Evolutionary conservation across 805 yeast genomes (phyloP), one percentile per base, ranked within the genome.

Genomic region (Yarrowia sp.): DNA sequence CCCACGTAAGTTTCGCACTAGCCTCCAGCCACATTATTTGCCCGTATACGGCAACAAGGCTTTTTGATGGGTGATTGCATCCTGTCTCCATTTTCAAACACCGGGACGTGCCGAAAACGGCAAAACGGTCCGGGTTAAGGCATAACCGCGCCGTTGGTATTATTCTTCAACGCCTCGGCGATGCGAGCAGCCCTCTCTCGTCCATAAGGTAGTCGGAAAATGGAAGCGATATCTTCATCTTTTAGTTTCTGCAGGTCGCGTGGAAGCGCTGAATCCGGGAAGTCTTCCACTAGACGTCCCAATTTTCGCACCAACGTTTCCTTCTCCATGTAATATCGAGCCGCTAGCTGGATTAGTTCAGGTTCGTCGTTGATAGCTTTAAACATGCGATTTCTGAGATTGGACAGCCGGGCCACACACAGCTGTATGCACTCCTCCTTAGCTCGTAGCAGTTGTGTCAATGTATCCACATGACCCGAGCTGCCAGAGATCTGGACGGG

Each of bases 321-420:
- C 38, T 47, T 47, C 10, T 47, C 53, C 53, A 47, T 47, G 53
- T 47, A 47, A 18, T 47, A 47, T 13, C 53, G 31, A 38, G 53
- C 53, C 10, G 53, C 53, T 32, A 47, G 53, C 53, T 13, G 22
- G 39, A 32, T 32, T 33, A 47, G 39, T 13, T 32, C 22, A 32
- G 53, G 39, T 17, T 47, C 53, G 38, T 47, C 28, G 53, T 47
- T 47, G 53, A 47, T 47, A 14, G 53, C 53, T 22, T 32, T 32
- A 38, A 47, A 47, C 53, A 47, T 47, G n/a, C 28, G 10, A 8
- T 6, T 4, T 8, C 53, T 22, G 14, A 47, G 10, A 9, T 47
- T 9, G 6, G 53, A 47, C 36, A 47, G 53, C 5, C 53, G 53
- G 10, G 53, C 22, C 14, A 47, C 53, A 17, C 53, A 47, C 28